A percentile compares a stretch with the other conserved stretches of the same genome.
phyloP scores from a whole-genome alignment of 768 basidiomycete genomes.

The Agaricus subrufescens region DNA sequence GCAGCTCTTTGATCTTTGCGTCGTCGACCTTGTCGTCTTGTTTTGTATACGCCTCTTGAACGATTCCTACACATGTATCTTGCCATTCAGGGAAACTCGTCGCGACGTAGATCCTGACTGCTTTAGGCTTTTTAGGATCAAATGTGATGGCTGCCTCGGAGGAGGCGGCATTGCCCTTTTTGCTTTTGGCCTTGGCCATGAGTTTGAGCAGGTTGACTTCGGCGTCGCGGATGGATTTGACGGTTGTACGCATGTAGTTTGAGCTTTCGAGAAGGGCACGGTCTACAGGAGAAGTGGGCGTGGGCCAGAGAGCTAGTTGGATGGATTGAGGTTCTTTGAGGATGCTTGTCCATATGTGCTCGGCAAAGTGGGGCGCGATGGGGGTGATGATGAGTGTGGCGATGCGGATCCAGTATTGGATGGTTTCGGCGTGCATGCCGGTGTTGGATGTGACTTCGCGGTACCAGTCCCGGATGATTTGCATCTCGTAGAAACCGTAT shows the following conservation, averaged over 20 bases:
- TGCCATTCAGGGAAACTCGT: slow-evolving; percentile 94
- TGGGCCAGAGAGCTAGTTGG: slow-evolving; percentile 83
- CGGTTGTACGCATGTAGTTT: slow-evolving; percentile 83
- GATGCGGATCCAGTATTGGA: slow-evolving; percentile 77
- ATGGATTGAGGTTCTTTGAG: slow-evolving; percentile 72
- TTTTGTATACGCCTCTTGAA: slow-evolving; percentile 63
- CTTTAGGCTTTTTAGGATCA: slow-evolving; percentile 83
- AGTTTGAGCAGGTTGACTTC: slow-evolving; percentile 78
- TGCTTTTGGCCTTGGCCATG: slow-evolving; percentile 72
- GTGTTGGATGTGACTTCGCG: slow-evolving; percentile 85
- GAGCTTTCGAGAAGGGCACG: slow-evolving; percentile 65
- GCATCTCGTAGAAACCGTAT: slow-evolving; percentile 93
- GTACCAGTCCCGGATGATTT: slow-evolving; percentile 92
- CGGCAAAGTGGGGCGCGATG: slow-evolving; percentile 90
- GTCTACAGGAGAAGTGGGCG: slow-evolving; percentile 55
- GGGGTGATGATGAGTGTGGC: slow-evolving; percentile 82
- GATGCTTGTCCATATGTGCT: slow-evolving; percentile 80
- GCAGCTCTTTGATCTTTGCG: slow-evolving; percentile 60
- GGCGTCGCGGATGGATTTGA: slow-evolving; percentile 88
- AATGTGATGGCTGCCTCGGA: slow-evolving; percentile 43
- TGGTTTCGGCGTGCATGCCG: slow-evolving; percentile 89
- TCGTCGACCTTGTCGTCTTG: slow-evolving; percentile 73
- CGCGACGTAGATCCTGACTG: slow-evolving; percentile 86
- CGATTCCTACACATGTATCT: slow-evolving; percentile 68
- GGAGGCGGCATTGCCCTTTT: slow-evolving; percentile 30